These are phyloP conservation scores for Tetracentron sinense DNA, from an alignment of 164 flowering plant species.

Conservation along the genomic window DNA sequence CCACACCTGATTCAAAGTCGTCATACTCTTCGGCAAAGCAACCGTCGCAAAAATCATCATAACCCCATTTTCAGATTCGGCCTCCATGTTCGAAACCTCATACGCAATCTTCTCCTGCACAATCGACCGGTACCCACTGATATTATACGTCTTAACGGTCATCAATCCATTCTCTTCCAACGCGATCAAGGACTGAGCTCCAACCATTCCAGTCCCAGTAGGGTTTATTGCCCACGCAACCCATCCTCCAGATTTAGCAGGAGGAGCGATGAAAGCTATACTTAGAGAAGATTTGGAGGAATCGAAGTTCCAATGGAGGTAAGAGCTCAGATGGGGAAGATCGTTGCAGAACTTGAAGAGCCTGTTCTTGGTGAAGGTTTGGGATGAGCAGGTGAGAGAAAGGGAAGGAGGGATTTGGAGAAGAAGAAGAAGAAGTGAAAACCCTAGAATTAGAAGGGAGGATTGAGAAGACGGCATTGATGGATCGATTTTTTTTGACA, in stretches of 20 bases:
- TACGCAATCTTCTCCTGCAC: not conserved
- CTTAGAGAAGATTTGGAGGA: slow-evolving; percentile 27
- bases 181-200: slow-evolving; percentile 30
- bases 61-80: not conserved
- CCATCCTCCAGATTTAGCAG: slow-evolving; percentile 31
- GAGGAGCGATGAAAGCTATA: slow-evolving; percentile 25
- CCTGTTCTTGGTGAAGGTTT: not conserved
- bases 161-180: slow-evolving; percentile 4
- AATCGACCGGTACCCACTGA: slow-evolving; percentile 1
- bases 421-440: not conserved
- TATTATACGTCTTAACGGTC: slow-evolving; percentile 13
- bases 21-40: slow-evolving; percentile 25
- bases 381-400: not conserved
- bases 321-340: slow-evolving; percentile 14
- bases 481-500: too few relatives aligned
- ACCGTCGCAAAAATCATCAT: slow-evolving; percentile 37
- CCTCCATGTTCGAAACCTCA: not conserved
- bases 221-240: slow-evolving; percentile 43
- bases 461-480: not conserved
- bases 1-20: slow-evolving; percentile 70
- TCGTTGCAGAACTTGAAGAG: not conserved
- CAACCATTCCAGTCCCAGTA: slow-evolving; percentile 23
- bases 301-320: slow-evolving; percentile 34
- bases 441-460: not conserved
- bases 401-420: not conserved